Conservation (phyloP, 306 rosid species). For the Dryas octopetala region DNA sequence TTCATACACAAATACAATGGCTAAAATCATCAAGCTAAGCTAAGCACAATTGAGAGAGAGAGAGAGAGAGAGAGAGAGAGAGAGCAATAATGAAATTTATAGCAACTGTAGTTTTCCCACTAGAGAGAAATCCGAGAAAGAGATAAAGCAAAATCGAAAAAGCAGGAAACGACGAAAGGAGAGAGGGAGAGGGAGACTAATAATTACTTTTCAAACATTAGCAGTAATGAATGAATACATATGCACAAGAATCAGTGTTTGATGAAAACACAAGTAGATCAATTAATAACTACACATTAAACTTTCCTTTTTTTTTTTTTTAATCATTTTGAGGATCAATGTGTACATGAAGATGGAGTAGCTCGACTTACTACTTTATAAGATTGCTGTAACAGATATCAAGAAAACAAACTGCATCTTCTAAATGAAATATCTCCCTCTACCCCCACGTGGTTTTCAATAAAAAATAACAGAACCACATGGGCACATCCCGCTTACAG, state of each 20-base stretch:
- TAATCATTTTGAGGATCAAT: neutral
- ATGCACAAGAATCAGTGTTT: too few species aligned
- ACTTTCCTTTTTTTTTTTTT: neutral
- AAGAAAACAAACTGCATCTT: constrained; percentile 32
- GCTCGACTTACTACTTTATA: constrained; percentile 14
- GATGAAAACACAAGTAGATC: neutral
- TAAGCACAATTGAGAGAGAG: neutral
- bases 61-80: constrained; percentile 13
- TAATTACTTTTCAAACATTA: too few species aligned
- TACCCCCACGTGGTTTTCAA: constrained; percentile 67
- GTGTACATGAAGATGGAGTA: constrained; percentile 3
- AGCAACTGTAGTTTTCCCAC: constrained; percentile 48
- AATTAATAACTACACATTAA: neutral
- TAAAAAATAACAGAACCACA: constrained; percentile 79
- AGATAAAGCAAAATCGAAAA: constrained; percentile 51
- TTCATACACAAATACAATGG: too few species aligned
- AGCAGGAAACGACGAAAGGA: constrained; percentile 72
- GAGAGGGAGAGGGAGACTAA: too few species aligned
- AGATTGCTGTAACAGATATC: neutral
- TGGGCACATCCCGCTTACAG: constrained; percentile 53
- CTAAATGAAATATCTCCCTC: constrained; percentile 36
- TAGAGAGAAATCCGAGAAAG: constrained; percentile 47
- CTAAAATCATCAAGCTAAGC: too few species aligned
- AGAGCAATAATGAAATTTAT: constrained; percentile 28
- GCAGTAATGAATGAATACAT: too few species aligned